Evolutionary conservation across 2,329 filamentous ascomycete species (phyloP), one percentile per base, ranked within the genome.

Genomic region (Colletotrichum sp.): DNA sequence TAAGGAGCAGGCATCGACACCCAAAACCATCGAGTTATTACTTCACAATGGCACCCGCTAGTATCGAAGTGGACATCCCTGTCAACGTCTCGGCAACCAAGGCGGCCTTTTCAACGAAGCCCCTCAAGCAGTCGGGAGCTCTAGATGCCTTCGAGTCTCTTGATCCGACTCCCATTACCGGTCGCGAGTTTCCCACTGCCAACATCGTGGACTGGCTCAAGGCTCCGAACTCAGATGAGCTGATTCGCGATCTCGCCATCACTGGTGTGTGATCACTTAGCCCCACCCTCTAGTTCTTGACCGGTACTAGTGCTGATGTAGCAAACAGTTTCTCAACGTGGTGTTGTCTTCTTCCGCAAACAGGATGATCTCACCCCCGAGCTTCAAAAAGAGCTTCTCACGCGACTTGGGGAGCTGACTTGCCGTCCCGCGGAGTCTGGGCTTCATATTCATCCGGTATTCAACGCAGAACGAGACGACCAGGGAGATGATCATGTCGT

Each of bases 311-410:
- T 12, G 18, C 52, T n/a, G n/a, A n/a, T 13, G 1, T 49, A 9
- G 9, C 7, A 2, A 10, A 15, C 24, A 92, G 90, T 93, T 78
- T 92, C 91, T 2, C 88, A 90, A 78, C 88, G 92, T 18, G 91
- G 91, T 5, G 92, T 94, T 2, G 91, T 93, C 39, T 93, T 93
- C 83, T 92, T 94, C 82, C 89, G 92, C 21, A 86, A 87, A 8
- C 92, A 94, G 77, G 85, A 91, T 79, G 86, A 88, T 76, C 83
- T 93, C 8, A 87, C 87, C 77, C 88, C 92, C 77, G 89, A 90
- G 0, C 85, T 91, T 4, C 91, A 92, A 79, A 94, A 94, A 82
- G 82, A 88, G 30, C 84, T 94, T 0, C 89, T 91, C 34, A 86
- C 91, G 12, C 87, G 88, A 1, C 86, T 94, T 2, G 92, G 93